Evolutionary conservation across 1,139 yeast genomes (phyloP).

Genomic region (Kodamaea suecica): DNA sequence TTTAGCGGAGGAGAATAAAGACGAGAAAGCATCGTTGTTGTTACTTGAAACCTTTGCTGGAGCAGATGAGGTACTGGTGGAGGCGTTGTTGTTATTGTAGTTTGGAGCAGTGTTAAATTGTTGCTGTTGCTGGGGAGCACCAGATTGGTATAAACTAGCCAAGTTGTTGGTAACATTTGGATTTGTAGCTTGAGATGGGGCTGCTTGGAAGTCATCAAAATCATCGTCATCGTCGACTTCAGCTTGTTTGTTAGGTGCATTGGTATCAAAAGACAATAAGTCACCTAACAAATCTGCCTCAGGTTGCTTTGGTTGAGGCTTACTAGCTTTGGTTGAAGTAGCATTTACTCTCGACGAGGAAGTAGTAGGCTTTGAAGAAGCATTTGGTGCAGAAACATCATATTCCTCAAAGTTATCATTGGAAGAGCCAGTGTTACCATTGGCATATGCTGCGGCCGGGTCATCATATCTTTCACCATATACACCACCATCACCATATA

Average conservation of each 20-base stretch:
- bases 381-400: slow-evolving; percentile 43
- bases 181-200: slow-evolving; percentile 44
- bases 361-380: slow-evolving; percentile 41
- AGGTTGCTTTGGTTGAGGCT: slow-evolving; percentile 20
- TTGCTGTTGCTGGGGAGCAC: slow-evolving; percentile 18
- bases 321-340: slow-evolving; percentile 11
- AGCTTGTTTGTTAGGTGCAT: slow-evolving; percentile 16
- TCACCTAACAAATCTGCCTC: slow-evolving; percentile 51
- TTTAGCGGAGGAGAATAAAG: slow-evolving; percentile 72
- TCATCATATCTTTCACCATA: slow-evolving; percentile 68
- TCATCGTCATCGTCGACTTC: slow-evolving; percentile 65
- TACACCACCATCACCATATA: slow-evolving; percentile 80
- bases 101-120: slow-evolving; percentile 25
- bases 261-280: slow-evolving; percentile 49
- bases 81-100: slow-evolving; percentile 15
- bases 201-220: slow-evolving; percentile 91
- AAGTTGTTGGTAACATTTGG: slow-evolving; percentile 34
- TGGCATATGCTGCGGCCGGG: slow-evolving; percentile 42
- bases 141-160: slow-evolving; percentile 34
- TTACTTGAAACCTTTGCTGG: slow-evolving; percentile 32
- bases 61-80: slow-evolving; percentile 22
- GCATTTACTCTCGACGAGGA: slow-evolving; percentile 44
- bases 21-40: slow-evolving; percentile 75
- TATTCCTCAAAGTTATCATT: slow-evolving; percentile 67
- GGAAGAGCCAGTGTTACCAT: slow-evolving; percentile 38